phyloP scores from a whole-genome alignment of 2,329 filamentous ascomycete species.

The Dothideomycetes sp. region DNA sequence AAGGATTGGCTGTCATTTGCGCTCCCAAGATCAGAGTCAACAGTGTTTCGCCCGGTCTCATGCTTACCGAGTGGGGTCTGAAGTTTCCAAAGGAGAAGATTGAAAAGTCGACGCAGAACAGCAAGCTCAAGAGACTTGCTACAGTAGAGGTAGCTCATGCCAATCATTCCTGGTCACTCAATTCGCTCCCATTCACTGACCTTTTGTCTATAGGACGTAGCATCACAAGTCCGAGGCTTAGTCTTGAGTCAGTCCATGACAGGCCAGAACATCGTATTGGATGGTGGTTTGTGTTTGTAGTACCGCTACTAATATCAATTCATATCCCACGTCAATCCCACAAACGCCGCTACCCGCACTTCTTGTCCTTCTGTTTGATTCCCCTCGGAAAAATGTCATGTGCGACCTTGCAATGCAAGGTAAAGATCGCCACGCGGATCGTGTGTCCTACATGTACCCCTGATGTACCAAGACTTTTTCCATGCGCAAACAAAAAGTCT shows the following conservation, averaged over 20 bases:
- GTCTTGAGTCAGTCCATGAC: slow-evolving; percentile 40
- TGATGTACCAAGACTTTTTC: no score
- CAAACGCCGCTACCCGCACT: no score
- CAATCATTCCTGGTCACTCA: no score
- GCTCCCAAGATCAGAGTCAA: slow-evolving; percentile 50
- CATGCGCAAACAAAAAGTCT: no score
- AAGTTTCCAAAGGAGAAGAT: slow-evolving; percentile 35
- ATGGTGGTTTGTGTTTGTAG: slow-evolving; percentile 28
- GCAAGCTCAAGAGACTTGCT: slow-evolving; percentile 13
- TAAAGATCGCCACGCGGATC: no score
- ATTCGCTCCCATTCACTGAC: no score
- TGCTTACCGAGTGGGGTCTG: slow-evolving; percentile 35
- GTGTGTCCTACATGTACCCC: no score
- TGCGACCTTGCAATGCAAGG: no score
- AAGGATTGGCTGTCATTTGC: slow-evolving; percentile 41
- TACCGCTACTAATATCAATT: no score
- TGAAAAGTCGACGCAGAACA: slow-evolving; percentile 22
- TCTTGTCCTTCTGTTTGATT: background rate
- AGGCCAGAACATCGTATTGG: slow-evolving; percentile 42
- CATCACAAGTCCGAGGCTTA: slow-evolving; percentile 41
- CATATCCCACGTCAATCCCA: no score
- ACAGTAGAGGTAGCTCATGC: slow-evolving; percentile 29
- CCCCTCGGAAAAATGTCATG: no score
- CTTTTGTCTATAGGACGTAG: slow-evolving; percentile 34
- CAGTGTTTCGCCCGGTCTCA: slow-evolving; percentile 43